Conservation (phyloP, 352 stramenopile species). For the Aphanomyces cochlioides region DNA sequence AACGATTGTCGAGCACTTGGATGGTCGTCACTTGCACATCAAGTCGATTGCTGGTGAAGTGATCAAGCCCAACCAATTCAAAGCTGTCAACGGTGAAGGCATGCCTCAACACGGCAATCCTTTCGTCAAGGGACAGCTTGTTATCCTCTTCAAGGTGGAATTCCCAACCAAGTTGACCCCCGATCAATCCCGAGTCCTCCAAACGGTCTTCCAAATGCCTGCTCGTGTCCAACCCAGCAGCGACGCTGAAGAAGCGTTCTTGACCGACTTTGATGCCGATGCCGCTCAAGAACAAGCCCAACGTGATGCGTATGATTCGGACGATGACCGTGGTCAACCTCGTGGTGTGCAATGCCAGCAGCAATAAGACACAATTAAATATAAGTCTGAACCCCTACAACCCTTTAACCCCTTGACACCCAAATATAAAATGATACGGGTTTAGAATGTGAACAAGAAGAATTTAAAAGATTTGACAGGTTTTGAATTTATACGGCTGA, state of each 20-base stretch:
- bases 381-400: background rate
- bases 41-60: conserved; percentile 91
- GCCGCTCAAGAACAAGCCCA: conserved; percentile 75
- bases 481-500: conserved; percentile 9
- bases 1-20: conserved; percentile 91
- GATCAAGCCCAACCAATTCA: conserved; percentile 92
- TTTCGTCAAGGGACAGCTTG: conserved; percentile 97
- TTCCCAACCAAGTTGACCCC: conserved; percentile 91
- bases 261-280: conserved; percentile 92
- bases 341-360: conserved; percentile 83
- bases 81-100: conserved; percentile 93
- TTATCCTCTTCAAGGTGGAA: conserved; percentile 96
- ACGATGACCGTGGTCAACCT: conserved; percentile 90
- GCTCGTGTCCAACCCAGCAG: conserved; percentile 45
- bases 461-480: conserved; percentile 7
- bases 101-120: conserved; percentile 98
- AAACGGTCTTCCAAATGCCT: conserved; percentile 52
- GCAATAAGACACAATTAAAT: conserved; percentile 54
- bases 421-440: background rate
- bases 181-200: conserved; percentile 66
- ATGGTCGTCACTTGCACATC: conserved; percentile 88
- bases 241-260: conserved; percentile 75
- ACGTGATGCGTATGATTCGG: conserved; percentile 87
- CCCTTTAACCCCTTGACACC: too few relatives aligned
- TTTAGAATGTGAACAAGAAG: background rate